Evolutionary conservation across 1,139 yeast species (phyloP).

Genomic region (Zygosaccharomyces pseudobailii): DNA sequence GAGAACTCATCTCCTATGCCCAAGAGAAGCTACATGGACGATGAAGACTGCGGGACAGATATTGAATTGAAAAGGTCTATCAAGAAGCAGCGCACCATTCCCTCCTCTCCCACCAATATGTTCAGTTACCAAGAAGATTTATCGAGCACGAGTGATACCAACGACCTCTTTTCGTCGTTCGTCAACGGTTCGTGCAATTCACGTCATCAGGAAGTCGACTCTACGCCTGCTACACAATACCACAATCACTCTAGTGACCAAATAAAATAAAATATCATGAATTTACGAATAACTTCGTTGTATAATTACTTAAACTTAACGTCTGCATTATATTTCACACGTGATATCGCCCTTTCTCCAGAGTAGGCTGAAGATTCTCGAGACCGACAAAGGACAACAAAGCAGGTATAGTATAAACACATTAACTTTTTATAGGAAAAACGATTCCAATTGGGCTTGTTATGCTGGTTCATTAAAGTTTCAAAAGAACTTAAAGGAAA

Average conservation of each 20-base stretch:
- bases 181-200: constrained; percentile 31
- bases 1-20: constrained; percentile 14
- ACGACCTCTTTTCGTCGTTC: constrained; percentile 29
- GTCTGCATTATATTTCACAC: constrained; percentile 2
- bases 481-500: not conserved
- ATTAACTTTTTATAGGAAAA: not conserved
- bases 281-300: constrained; percentile 3
- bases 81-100: constrained; percentile 28
- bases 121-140: constrained; percentile 23
- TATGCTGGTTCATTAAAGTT: not conserved
- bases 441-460: not conserved
- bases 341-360: not conserved
- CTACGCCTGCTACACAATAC: constrained; percentile 27
- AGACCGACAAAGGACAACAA: constrained; percentile 3
- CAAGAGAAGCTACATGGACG: constrained; percentile 9
- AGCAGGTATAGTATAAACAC: not conserved
- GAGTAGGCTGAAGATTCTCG: not conserved
- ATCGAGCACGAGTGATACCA: constrained; percentile 9
- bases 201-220: constrained; percentile 13
- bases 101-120: constrained; percentile 34
- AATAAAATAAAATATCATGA: constrained; percentile 11
- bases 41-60: constrained; percentile 14
- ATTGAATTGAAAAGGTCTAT: constrained; percentile 11
- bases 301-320: not conserved
- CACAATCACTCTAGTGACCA: constrained; percentile 33